Evolutionary conservation across 1,139 yeast genomes (phyloP), one percentile per base, ranked within the genome.

Genomic region (Sugiyamaella pinicola): DNA sequence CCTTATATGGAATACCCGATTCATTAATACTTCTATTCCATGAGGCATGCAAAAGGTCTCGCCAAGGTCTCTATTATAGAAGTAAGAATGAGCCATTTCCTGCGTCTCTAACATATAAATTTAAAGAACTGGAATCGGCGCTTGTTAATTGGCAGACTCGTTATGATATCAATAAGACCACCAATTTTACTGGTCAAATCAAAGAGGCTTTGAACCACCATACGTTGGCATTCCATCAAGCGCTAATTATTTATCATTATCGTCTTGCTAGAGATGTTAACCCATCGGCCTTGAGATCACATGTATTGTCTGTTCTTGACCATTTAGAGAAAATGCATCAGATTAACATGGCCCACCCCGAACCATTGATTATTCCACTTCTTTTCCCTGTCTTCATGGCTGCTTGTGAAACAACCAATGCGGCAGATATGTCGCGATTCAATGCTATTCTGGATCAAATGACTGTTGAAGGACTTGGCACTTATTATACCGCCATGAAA

Each of bases 331-430:
- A 79, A 48, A 79, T 89, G 53, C 87, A 83, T 55, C 67, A 69
- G 42, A 72, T 87, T 40, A 69, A 69, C 50, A 49, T 53, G 46
- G 79, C 82, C 38, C 78, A 80, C 12, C 77, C 76, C 31, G 75
- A 78, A 45, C 84, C 80, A 0, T 77, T 80, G 28, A 84, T 87
- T 47, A 81, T 85, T 35, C 96, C 96, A 2, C 72, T 88, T 37
- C 82, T 88, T 63, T 89, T 96, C 91, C 95, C 87, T 64, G 95
- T 95, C 0, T 89, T 89, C 61, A 85, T 89, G 48, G 93, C 95
- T 0, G 96, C 96, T 0, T 86, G 95, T 64, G 90, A 87, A 58
- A 87, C 95, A 2, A 78, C 80, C 51, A 40, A 57, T 15, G 62
- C 70, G 0, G 75, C 75, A 37, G 69, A 84, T 43, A 93, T 87